Evolutionary conservation across 805 yeast species (phyloP), one percentile per base, ranked within the genome.

Genomic region (Pichia heedii): DNA sequence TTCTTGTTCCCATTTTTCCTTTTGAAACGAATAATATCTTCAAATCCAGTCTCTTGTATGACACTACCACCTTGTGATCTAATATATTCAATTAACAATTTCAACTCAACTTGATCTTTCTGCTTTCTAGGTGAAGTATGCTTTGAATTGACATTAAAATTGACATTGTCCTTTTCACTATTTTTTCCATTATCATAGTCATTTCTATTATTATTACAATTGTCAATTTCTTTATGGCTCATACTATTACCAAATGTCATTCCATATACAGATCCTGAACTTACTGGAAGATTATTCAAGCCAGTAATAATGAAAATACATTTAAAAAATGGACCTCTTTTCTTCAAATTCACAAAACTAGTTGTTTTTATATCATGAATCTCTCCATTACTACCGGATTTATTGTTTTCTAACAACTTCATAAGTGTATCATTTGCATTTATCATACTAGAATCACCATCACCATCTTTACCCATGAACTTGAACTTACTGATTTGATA

Each of bases 281-380:
- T 24, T 20, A 42, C 39, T 3, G 40, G 12, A 13, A n/a, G 3
- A 19, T 24, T 27, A 15, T 27, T 29, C 18, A 48, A 20, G 9
- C 49, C 50, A 4, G 50, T 49, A 5, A 49, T 11, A 3, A 46
- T 34, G 40, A 49, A 49, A 12, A 49, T 21, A 36, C 51, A 48
- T 19, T 45, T 45, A 10, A 13, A 29, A 41, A 48, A 45, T 15
- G 41, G 37, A 2, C 45, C 43, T 35, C 22, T 33, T 18, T 18
- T 42, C 12, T n/a, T 40, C 2, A 16, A 13, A 27, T 35, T 22
- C 8, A 36, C 10, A 19, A 33, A 36, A 32, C 37, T 40, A 15
- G 21, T 3, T 5, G 19, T 33, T 5, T 10, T 24, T 11, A 34
- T 13, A 22, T 32, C 19, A 32, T 32, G n/a, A 29, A 9, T 29